These are phyloP conservation scores for Ceratobasidium papillatum DNA, from an alignment of 1,284 basidiomycete species.

Conservation along the genomic window DNA sequence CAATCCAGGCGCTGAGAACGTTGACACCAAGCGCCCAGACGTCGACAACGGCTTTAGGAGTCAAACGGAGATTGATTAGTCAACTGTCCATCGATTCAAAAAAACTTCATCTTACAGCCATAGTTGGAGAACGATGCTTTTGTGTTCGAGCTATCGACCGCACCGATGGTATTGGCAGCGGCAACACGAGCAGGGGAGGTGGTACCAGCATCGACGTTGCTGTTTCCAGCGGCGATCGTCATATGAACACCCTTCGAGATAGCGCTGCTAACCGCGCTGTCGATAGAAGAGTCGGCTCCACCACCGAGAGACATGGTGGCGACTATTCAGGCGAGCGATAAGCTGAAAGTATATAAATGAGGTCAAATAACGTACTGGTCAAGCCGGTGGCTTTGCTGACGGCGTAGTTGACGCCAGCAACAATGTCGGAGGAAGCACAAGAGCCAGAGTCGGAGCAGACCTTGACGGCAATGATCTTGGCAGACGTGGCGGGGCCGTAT, in stretches of 20 bases:
- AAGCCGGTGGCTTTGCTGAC: constrained; percentile 64
- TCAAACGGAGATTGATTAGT: background rate
- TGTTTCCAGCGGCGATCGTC: constrained; percentile 89
- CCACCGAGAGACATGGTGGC: constrained; percentile 44
- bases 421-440: constrained; percentile 96
- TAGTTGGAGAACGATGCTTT: constrained; percentile 90
- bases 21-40: constrained; percentile 63
- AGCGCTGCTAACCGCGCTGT: constrained; percentile 56
- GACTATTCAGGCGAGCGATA: background rate
- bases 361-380: constrained; percentile 43
- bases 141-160: constrained; percentile 80
- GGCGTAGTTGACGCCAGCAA: constrained; percentile 86
- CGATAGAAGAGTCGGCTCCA: constrained; percentile 40
- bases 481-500: constrained; percentile 96
- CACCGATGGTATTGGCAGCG: constrained; percentile 87
- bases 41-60: constrained; percentile 43
- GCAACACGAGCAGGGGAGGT: constrained; percentile 64
- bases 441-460: constrained; percentile 93
- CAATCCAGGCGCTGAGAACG: constrained; percentile 81
- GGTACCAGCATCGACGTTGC: constrained; percentile 61
- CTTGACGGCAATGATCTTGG: constrained; percentile 95
- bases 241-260: constrained; percentile 90
- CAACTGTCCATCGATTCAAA: background rate
- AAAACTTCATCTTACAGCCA: constrained; percentile 60
- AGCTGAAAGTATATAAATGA: background rate